A percentile compares a stretch with the other conserved stretches of the same genome.
Conservation (phyloP, 805 yeast species). For the Teunomyces atbi region DNA sequence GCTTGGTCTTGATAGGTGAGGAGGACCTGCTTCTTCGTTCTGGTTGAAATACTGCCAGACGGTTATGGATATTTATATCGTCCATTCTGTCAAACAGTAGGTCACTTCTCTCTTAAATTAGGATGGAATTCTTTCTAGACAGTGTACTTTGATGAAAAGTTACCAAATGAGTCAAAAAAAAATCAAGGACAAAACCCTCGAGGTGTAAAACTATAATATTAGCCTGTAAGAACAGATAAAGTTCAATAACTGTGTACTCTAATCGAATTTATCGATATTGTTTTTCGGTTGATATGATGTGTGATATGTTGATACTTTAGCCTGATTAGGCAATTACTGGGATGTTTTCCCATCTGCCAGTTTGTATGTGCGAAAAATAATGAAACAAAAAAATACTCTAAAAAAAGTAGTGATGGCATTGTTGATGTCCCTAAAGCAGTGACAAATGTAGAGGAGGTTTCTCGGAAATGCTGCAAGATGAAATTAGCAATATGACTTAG, state of each 20-base stretch:
- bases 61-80: conserved; percentile 10
- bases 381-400: not conserved
- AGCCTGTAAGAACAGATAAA: not conserved
- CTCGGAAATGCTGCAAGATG: not conserved
- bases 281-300: not conserved
- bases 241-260: not conserved
- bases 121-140: not conserved
- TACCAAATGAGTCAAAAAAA: not conserved
- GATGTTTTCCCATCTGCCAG: not conserved
- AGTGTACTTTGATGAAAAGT: not conserved
- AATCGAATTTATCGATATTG: not conserved
- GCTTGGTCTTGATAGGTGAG: conserved; percentile 35
- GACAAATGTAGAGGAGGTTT: not conserved
- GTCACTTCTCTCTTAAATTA: no score
- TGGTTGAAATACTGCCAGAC: not conserved
- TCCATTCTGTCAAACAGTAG: conserved; percentile 4
- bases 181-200: not conserved
- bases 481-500: not conserved
- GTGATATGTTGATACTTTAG: not conserved
- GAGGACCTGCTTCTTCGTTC: conserved; percentile 32
- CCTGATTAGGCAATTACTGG: not conserved
- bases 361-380: not conserved
- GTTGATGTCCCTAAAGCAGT: not conserved
- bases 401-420: not conserved
- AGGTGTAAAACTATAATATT: not conserved